Evolutionary conservation across 164 flowering plant genomes (phyloP).

Genomic region (Nelumbo lutea): DNA sequence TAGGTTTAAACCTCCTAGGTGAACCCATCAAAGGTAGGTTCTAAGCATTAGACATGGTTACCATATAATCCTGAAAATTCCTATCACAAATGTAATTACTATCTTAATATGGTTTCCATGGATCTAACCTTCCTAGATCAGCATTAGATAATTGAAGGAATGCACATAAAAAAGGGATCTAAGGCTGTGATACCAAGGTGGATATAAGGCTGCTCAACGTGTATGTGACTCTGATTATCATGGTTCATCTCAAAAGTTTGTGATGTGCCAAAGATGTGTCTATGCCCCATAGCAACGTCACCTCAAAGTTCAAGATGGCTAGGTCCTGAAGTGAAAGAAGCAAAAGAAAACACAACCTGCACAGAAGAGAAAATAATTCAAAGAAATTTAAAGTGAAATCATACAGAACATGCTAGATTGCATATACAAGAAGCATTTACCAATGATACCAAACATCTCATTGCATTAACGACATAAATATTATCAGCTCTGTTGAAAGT

Average conservation of each 20-base stretch:
- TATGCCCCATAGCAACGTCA: slow-evolving; percentile 51
- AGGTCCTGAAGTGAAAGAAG: not conserved
- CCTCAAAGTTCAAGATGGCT: slow-evolving; percentile 3
- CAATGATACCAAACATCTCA: not conserved
- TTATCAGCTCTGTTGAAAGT: no score
- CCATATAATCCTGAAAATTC: not conserved
- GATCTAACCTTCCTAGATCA: not conserved
- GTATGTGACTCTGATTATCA: slow-evolving; percentile 41
- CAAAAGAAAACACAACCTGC: slow-evolving; percentile 24
- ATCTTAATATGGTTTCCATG: not conserved
- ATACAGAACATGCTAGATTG: not conserved
- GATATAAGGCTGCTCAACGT: slow-evolving; percentile 36
- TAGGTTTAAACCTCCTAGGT: not conserved
- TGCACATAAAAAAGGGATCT: not conserved
- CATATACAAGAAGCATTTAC: not conserved
- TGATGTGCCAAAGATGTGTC: slow-evolving; percentile 38
- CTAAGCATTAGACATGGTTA: not conserved
- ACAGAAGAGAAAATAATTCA: slow-evolving; percentile 3
- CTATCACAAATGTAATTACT: not conserved
- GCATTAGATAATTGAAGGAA: slow-evolving; percentile 1
- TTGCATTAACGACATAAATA: not conserved
- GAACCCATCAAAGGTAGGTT: not conserved
- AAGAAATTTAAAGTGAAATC: not conserved
- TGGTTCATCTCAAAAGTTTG: slow-evolving; percentile 42
- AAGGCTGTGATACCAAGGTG: slow-evolving; percentile 36